A percentile compares a stretch with the other conserved stretches of the same genome.
phyloP scores from a whole-genome alignment of 495 filamentous ascomycete species.

The Aspergillus sparsus region DNA sequence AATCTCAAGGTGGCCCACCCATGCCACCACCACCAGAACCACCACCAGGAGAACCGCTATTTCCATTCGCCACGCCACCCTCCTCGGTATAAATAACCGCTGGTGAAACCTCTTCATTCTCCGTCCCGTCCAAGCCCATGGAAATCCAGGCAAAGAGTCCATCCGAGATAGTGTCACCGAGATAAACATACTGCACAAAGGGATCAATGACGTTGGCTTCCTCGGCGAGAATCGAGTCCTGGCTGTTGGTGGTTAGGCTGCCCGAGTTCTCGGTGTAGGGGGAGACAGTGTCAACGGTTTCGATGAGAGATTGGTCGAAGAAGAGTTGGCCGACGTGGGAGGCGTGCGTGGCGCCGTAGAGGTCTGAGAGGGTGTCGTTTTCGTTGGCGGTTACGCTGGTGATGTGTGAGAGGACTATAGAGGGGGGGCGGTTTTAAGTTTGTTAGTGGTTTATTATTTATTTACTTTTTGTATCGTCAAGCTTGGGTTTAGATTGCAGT shows the following conservation, averaged over 20 bases:
- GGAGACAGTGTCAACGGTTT: constrained; percentile 43
- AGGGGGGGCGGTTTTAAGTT: too few species aligned
- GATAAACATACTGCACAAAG: constrained; percentile 56
- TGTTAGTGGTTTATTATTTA: background rate
- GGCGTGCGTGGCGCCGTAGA: constrained; percentile 30
- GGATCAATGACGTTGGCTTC: constrained; percentile 58
- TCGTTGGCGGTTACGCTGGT: constrained; percentile 28
- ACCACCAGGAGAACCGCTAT: too few species aligned
- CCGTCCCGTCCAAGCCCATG: constrained; percentile 34
- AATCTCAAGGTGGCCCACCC: too few species aligned
- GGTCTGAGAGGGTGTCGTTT: constrained; percentile 37
- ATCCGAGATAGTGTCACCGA: constrained; percentile 44
- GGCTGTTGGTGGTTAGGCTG: constrained; percentile 50
- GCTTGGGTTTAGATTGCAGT: too few species aligned
- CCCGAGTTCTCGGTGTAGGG: constrained; percentile 61
- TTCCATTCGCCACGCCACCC: constrained; percentile 37
- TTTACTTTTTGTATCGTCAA: background rate
- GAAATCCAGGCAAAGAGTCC: constrained; percentile 43
- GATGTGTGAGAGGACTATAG: constrained; percentile 43
- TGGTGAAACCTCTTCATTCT: constrained; percentile 29
- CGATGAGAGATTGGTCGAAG: constrained; percentile 59
- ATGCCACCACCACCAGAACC: too few species aligned
- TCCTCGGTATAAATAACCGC: constrained; percentile 39
- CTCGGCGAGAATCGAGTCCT: constrained; percentile 52
- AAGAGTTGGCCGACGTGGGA: constrained; percentile 65